phyloP scores from a whole-genome alignment of 768 basidiomycete genomes.

The Serendipita sp. region DNA sequence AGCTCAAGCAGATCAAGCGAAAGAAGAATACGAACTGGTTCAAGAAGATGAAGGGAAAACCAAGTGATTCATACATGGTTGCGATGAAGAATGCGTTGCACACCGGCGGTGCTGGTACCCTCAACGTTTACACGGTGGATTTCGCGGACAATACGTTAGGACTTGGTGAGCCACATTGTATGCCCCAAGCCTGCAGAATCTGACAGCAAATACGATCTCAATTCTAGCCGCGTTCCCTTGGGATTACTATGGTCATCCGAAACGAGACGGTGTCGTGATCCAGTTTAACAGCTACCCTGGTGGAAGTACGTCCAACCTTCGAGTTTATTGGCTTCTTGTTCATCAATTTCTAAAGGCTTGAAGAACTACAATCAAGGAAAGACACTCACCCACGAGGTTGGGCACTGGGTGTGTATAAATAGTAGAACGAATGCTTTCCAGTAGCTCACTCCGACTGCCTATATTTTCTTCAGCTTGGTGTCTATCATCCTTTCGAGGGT shows the following conservation, averaged over 20 bases:
- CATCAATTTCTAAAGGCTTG: too few species aligned
- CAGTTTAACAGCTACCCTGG: not conserved
- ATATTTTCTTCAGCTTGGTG: not conserved
- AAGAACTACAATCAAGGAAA: constrained; percentile 24
- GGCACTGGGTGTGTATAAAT: constrained; percentile 28
- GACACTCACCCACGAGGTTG: constrained; percentile 38
- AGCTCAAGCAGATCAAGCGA: not conserved
- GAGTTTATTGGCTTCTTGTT: not conserved
- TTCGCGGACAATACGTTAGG: not conserved
- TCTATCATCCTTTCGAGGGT: not conserved
- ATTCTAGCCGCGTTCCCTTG: not conserved
- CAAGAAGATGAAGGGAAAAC: not conserved
- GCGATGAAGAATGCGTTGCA: not conserved
- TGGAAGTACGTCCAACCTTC: not conserved
- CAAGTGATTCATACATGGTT: not conserved
- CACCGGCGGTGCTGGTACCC: not conserved
- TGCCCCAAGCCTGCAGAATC: not conserved
- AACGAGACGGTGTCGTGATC: not conserved
- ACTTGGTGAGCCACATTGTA: not conserved
- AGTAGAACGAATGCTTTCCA: constrained; percentile 1
- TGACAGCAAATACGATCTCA: not conserved
- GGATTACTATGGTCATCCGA: not conserved
- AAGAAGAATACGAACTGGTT: not conserved
- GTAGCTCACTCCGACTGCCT: too few species aligned
- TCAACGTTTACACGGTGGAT: not conserved